Evolutionary conservation across 768 basidiomycete species (phyloP).

Genomic region (Boletus reticuloceps): DNA sequence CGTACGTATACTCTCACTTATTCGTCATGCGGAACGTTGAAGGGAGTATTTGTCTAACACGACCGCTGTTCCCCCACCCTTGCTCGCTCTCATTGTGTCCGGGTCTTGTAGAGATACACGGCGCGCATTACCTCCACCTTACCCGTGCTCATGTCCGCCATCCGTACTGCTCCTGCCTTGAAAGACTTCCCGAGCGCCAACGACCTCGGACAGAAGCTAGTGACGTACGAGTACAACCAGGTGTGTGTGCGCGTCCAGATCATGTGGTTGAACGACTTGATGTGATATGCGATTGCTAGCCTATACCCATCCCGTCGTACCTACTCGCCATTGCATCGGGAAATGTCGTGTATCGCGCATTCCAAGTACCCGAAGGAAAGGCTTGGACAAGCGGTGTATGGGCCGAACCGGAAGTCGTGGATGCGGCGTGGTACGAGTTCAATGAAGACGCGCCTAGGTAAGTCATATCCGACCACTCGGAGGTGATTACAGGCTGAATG

Average conservation of each 20-base stretch:
- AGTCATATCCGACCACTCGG: neutral
- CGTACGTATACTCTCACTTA: neutral
- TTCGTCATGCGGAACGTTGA: neutral
- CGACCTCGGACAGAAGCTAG: conserved; percentile 54
- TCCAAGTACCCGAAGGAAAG: conserved; percentile 57
- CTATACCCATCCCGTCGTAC: conserved; percentile 84
- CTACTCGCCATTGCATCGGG: conserved; percentile 70
- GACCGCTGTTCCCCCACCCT: no score
- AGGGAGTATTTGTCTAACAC: no score
- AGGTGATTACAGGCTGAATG: neutral
- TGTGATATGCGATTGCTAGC: conserved; percentile 31
- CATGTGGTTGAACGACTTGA: neutral
- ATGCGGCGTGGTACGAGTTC: neutral
- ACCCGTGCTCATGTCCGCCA: neutral
- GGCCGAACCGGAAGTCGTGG: conserved; percentile 70
- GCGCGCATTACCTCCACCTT: neutral
- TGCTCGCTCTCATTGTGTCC: no score
- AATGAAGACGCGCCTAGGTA: conserved; percentile 70
- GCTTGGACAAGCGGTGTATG: conserved; percentile 77
- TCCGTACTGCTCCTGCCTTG: neutral
- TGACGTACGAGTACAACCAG: conserved; percentile 76
- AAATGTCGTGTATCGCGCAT: conserved; percentile 33
- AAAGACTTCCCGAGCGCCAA: neutral
- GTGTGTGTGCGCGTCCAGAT: conserved; percentile 36
- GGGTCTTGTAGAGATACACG: neutral